Evolutionary conservation across 768 basidiomycete species (phyloP).

Genomic region (Pholiota molesta): DNA sequence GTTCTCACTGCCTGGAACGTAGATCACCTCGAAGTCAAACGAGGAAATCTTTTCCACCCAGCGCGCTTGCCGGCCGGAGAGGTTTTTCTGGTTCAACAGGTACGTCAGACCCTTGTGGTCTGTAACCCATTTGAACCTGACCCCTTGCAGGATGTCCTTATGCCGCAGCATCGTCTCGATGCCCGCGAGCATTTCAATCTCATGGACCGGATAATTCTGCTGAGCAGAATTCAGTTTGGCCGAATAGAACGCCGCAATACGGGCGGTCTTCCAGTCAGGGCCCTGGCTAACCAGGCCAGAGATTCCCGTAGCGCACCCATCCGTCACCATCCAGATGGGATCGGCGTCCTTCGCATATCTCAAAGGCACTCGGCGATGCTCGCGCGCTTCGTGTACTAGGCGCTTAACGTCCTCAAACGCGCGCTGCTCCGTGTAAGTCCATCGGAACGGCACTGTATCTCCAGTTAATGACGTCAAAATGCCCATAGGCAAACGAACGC

Average conservation of each 20-base stretch:
- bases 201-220: conserved; percentile 34
- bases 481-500: conserved; percentile 37
- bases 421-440: conserved; percentile 22
- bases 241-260: conserved; percentile 32
- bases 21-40: conserved; percentile 12
- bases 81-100: conserved; percentile 28
- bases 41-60: conserved; percentile 31
- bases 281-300: conserved; percentile 26
- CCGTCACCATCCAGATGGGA: conserved; percentile 28
- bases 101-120: conserved; percentile 27
- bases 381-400: conserved; percentile 14
- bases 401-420: conserved; percentile 36
- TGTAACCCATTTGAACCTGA: conserved; percentile 26
- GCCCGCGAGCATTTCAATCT: conserved; percentile 11
- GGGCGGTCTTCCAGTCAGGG: conserved; percentile 20
- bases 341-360: conserved; percentile 12
- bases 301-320: conserved; percentile 29
- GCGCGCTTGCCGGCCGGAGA: conserved; percentile 32
- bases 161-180: no score
- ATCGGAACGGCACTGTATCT: conserved; percentile 18
- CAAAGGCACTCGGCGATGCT: conserved; percentile 22
- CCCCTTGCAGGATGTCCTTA: conserved; percentile 25
- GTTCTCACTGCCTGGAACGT: conserved; percentile 28
- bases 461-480: conserved; percentile 24
- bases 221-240: conserved; percentile 34